phyloP scores from a whole-genome alignment of 2,329 filamentous ascomycete species.

The Elsinoe perseae region DNA sequence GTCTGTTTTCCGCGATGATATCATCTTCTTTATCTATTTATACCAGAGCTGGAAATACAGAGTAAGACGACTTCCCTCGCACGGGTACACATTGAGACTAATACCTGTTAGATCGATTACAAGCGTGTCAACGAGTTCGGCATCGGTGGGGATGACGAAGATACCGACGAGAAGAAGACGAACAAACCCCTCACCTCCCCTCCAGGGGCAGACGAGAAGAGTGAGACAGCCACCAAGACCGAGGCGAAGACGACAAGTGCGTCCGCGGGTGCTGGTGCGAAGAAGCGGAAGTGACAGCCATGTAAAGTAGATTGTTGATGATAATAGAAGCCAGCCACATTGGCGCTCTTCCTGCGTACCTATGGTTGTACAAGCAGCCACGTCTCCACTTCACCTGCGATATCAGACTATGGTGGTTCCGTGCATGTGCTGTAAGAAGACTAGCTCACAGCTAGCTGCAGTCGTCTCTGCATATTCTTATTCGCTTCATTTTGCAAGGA shows the following conservation, averaged over 20 bases:
- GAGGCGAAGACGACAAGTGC: constrained; percentile 18
- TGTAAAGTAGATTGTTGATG: neutral
- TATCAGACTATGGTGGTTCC: neutral
- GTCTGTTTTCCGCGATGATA: constrained; percentile 84
- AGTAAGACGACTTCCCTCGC: constrained; percentile 18
- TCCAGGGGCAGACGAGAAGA: constrained; percentile 24
- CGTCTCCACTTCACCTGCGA: neutral
- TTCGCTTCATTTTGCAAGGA: neutral
- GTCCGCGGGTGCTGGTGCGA: constrained; percentile 18
- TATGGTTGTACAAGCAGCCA: neutral
- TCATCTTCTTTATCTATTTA: constrained; percentile 97
- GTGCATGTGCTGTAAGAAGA: neutral
- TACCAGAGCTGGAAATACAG: constrained; percentile 93
- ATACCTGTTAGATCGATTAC: constrained; percentile 57
- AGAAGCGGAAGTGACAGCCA: constrained; percentile 23
- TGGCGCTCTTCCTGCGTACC: neutral
- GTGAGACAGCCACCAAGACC: constrained; percentile 17
- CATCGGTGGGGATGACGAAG: constrained; percentile 89
- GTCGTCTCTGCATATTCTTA: neutral
- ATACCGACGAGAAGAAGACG: constrained; percentile 46
- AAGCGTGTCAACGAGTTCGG: constrained; percentile 94
- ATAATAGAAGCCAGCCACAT: neutral
- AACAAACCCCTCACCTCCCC: constrained; percentile 33
- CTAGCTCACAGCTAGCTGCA: neutral
- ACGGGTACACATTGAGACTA: neutral